These are phyloP conservation scores for Penicillium taxi DNA, from an alignment of 495 filamentous ascomycete genomes.

Conservation along the genomic window DNA sequence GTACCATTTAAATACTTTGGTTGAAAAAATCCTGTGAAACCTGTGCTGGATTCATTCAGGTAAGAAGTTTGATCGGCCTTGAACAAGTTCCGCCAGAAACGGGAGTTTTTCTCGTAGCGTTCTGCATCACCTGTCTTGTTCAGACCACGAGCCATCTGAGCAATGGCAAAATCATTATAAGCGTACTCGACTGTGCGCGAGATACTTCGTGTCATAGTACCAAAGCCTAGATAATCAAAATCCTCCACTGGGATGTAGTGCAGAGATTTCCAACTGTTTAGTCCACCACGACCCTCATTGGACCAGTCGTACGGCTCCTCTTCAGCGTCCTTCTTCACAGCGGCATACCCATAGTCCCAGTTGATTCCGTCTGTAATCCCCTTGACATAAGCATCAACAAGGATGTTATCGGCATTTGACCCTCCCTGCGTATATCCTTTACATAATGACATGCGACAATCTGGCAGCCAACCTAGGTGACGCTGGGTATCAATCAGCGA, in stretches of 20 bases:
- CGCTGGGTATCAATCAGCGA: conserved; percentile 67
- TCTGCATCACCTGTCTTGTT: conserved; percentile 46
- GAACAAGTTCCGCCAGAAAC: conserved; percentile 66
- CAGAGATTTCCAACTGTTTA: conserved; percentile 58
- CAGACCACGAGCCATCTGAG: conserved; percentile 46
- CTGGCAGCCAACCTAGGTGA: conserved; percentile 60
- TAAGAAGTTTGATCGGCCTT: conserved; percentile 45
- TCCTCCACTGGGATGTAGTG: conserved; percentile 63
- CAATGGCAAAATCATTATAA: conserved; percentile 61
- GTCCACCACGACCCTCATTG: conserved; percentile 65
- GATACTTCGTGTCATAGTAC: conserved; percentile 62
- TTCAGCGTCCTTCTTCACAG: conserved; percentile 64
- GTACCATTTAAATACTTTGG: conserved; percentile 51
- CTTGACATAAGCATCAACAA: conserved; percentile 71
- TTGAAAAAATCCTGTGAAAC: conserved; percentile 60
- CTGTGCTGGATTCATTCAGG: conserved; percentile 33
- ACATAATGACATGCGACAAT: conserved; percentile 60
- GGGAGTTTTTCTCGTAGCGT: conserved; percentile 53
- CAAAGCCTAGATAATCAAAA: conserved; percentile 64
- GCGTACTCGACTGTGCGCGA: conserved; percentile 66
- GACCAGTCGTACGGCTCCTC: conserved; percentile 58
- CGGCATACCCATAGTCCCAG: conserved; percentile 60
- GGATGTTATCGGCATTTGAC: conserved; percentile 66
- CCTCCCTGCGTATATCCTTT: conserved; percentile 64
- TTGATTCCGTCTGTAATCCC: conserved; percentile 53